Evolutionary conservation across 225 moss, liverwort and hornwort species (phyloP).

Genomic region (Ulota crispa): DNA sequence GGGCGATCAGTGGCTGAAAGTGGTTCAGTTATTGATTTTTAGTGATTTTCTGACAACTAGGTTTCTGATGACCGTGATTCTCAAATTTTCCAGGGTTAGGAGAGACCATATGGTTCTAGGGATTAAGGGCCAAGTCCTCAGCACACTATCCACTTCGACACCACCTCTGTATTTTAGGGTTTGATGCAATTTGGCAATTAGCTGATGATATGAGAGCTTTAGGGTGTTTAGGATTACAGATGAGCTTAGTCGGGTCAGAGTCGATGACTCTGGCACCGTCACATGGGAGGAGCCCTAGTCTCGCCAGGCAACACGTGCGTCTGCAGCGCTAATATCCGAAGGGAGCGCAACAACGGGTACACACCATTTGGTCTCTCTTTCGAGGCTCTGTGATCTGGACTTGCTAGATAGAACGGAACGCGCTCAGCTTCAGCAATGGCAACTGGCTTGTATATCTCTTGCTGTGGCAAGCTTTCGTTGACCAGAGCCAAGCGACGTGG

Average conservation of each 20-base stretch:
- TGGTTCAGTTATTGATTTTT: background rate
- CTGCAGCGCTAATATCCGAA: no score
- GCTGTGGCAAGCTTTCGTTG: no score
- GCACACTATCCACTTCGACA: background rate
- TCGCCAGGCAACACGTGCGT: no score
- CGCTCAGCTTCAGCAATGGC: no score
- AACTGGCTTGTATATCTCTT: no score
- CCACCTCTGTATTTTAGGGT: background rate
- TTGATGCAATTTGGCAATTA: slow-evolving; percentile 8
- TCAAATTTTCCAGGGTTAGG: background rate
- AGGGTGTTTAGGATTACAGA: slow-evolving; percentile 33
- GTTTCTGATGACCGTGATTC: background rate
- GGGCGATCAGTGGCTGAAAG: background rate
- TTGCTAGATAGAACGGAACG: no score
- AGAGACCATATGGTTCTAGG: background rate
- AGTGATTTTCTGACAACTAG: background rate
- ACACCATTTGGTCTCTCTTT: no score
- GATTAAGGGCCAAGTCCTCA: no score
- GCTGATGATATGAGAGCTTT: slow-evolving; percentile 23
- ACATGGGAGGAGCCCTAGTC: background rate
- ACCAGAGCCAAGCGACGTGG: no score
- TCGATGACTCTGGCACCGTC: slow-evolving; percentile 60
- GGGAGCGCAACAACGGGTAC: no score
- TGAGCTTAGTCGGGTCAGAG: slow-evolving; percentile 64
- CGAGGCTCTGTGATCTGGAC: no score